Evolutionary conservation across 169 alveolate species (phyloP).

Genomic region (Cryptosporidium sp.): DNA sequence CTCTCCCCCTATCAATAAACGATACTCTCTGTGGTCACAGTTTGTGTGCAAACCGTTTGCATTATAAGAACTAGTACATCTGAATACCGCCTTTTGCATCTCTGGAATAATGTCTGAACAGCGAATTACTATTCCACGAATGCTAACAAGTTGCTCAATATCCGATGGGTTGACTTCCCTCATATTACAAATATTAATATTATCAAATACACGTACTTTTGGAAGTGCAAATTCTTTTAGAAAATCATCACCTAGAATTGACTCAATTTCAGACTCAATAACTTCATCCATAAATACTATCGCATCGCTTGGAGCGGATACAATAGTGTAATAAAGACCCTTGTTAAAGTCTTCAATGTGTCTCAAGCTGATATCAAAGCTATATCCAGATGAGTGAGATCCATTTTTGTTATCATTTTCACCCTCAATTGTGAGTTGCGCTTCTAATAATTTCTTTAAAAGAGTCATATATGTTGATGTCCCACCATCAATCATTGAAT

Average conservation of each 20-base stretch:
- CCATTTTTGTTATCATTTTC: slow-evolving; percentile 15
- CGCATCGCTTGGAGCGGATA: slow-evolving; percentile 65
- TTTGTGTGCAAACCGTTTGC: slow-evolving; percentile 86
- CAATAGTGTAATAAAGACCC: slow-evolving; percentile 39
- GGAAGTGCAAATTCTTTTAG: slow-evolving; percentile 64
- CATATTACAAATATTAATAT: slow-evolving; percentile 78
- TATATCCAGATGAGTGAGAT: not conserved
- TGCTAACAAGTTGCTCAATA: slow-evolving; percentile 91
- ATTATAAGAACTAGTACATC: slow-evolving; percentile 83
- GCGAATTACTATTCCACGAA: slow-evolving; percentile 96
- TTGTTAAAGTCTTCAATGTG: slow-evolving; percentile 47
- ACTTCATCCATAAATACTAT: slow-evolving; percentile 74
- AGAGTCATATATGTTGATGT: slow-evolving; percentile 49
- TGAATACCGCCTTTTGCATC: slow-evolving; percentile 96
- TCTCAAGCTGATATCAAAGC: slow-evolving; percentile 71
- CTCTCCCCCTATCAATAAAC: slow-evolving; percentile 92
- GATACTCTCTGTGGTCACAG: slow-evolving; percentile 89
- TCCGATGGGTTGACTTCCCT: slow-evolving; percentile 89
- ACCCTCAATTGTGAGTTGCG: slow-evolving; percentile 54
- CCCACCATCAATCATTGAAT: not conserved
- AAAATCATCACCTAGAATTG: slow-evolving; percentile 54
- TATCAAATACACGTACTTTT: slow-evolving; percentile 69
- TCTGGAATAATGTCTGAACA: slow-evolving; percentile 96
- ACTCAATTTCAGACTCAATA: slow-evolving; percentile 55
- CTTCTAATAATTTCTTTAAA: slow-evolving; percentile 47